These are phyloP conservation scores for Leccinum subgranulosum DNA, from an alignment of 768 basidiomycete genomes.

Conservation along the genomic window DNA sequence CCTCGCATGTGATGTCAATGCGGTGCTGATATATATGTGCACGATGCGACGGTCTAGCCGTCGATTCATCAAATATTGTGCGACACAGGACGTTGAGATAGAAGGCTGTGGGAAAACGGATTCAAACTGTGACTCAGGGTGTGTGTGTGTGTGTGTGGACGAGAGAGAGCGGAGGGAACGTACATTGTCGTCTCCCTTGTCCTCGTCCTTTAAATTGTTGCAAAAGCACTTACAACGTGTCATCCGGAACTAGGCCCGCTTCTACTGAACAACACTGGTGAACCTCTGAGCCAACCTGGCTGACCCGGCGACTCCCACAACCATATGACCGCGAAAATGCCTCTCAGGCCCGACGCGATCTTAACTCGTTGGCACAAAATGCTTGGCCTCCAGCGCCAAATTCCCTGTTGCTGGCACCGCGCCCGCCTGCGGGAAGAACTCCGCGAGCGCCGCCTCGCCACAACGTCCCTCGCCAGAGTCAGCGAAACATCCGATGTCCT, in stretches of 20 bases:
- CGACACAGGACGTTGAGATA: neutral
- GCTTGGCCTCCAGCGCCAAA: conserved; percentile 9
- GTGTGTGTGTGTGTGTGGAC: too few species aligned
- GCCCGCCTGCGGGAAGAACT: conserved; percentile 9
- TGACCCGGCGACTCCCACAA: neutral
- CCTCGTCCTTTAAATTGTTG: too few species aligned
- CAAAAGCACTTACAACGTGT: too few species aligned
- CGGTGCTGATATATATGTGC: neutral
- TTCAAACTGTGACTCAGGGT: too few species aligned
- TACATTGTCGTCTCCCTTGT: too few species aligned
- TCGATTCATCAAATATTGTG: neutral
- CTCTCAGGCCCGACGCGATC: conserved; percentile 5
- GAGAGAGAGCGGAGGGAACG: too few species aligned
- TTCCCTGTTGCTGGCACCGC: conserved; percentile 4
- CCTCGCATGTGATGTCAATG: neutral
- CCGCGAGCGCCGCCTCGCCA: conserved; percentile 7
- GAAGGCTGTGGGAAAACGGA: too few species aligned
- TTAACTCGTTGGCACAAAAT: conserved; percentile 8
- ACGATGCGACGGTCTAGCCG: neutral
- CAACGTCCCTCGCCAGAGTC: conserved; percentile 9
- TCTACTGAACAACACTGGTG: too few species aligned
- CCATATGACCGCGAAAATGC: conserved; percentile 1
- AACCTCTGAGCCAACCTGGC: too few species aligned
- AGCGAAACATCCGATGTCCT: conserved; percentile 12
- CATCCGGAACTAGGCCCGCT: too few species aligned